Base-by-base conservation (phyloP, 306 rosid species). In the Carpinus viminea region DNA sequence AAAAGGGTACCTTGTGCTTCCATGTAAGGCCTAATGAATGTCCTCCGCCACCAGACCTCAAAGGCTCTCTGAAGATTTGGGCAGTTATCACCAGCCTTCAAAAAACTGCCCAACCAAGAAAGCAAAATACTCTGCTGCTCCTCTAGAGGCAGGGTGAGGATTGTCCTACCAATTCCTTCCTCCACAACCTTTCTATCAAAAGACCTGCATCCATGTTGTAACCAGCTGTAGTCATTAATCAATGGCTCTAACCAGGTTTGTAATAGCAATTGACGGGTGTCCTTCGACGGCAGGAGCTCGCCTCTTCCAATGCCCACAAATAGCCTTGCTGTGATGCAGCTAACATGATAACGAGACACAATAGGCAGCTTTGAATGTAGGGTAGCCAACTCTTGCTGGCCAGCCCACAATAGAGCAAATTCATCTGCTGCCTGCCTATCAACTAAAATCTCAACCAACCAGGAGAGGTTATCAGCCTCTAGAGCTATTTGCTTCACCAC, bases 21-120 rank as follows among this genome's bases (percentile, higher is more conserved):
- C 36, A 79, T 75, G 41, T 87, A 85, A 3, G 94, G 97, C 76
- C 94, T 86, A 62, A 92, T 83, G 73, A 94, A 94, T 66, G 98
- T 92, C 66, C 98, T 87, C 41, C 98, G 82, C 98, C 98, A 92
- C 98, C 98, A 94, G 6, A 94, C 98, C 78, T 94, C 98, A 13
- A 94, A 94, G 43, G 98, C 97, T 82, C 87, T 88, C 80, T 90
- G 94, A 85, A 94, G 98, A 79, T 94, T 94, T 2, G 97, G 98
- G 82, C 97, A 94, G 68, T 85, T 90, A 78, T 94, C 98, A 43
- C 98, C 97, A 12, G 88, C 87, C 87, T 89, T 90, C 76, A 94
- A 85, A 78, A 94, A 94, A 76, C 87, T 90, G 26, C 94, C 91
- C 80, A 94, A 79, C 97, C 98, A 94, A 4, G 96, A 89, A 55